Evolutionary conservation across 2,329 filamentous ascomycete species (phyloP).

Genomic region (Aureobasidium sp.): DNA sequence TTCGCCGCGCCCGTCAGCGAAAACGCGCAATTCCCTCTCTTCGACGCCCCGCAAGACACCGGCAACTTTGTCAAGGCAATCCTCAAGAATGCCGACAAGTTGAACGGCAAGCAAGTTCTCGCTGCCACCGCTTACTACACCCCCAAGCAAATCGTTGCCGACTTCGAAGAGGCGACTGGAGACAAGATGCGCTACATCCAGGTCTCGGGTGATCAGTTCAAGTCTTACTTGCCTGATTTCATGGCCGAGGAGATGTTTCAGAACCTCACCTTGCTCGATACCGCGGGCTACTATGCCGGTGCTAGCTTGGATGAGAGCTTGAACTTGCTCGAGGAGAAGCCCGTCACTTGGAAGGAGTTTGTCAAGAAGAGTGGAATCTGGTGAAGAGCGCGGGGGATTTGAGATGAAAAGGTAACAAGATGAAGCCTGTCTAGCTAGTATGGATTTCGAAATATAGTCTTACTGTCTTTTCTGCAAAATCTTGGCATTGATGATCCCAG

Average conservation of each 20-base stretch:
- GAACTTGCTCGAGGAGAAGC: background rate
- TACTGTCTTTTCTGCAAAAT: background rate
- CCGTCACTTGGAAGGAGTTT: constrained; percentile 7
- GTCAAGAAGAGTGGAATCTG: background rate
- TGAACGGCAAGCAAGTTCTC: constrained; percentile 21
- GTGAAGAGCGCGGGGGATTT: background rate
- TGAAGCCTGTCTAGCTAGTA: background rate
- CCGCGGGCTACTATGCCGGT: constrained; percentile 20
- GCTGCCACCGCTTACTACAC: constrained; percentile 23
- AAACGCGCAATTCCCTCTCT: constrained; percentile 21
- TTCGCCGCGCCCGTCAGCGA: constrained; percentile 21
- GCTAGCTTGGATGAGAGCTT: background rate
- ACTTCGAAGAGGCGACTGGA: constrained; percentile 18
- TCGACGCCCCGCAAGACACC: constrained; percentile 20
- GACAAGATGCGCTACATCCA: constrained; percentile 20
- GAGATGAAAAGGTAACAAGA: background rate
- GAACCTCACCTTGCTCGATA: constrained; percentile 22
- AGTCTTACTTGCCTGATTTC: constrained; percentile 19
- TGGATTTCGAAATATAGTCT: no score
- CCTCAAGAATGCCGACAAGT: constrained; percentile 18
- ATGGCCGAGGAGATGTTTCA: constrained; percentile 23
- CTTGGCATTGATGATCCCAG: no score
- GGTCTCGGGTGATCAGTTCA: constrained; percentile 20
- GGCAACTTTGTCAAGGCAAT: constrained; percentile 21
- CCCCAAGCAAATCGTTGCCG: constrained; percentile 20